Evolutionary conservation across 208 protist genomes (phyloP), one percentile per base, ranked within the genome.

Genomic region (Kentomonas sorsogonicus): DNA sequence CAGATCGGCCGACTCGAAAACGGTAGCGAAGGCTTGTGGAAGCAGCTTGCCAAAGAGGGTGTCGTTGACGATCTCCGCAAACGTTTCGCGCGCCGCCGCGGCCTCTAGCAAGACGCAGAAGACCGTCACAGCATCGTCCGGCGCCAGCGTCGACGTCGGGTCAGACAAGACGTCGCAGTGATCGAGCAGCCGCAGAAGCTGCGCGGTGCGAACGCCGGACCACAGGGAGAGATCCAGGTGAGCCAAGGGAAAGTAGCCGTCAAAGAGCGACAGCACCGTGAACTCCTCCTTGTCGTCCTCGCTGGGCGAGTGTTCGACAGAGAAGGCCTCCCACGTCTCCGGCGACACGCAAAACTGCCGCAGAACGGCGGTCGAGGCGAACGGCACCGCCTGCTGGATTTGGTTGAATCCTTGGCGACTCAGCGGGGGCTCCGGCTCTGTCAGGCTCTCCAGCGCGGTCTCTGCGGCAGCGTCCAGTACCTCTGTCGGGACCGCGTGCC

Each of bases 131-230:
- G 40, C 7, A 3, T 47, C 4, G 7, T 46, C 23, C 22, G 58
- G 53, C 34, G 74, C 47, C 30, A 70, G 43, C 18, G 36, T 54
- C 31, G 53, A 39, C 39, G 69, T 66, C n/a, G 72, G 48, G 0
- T 16, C 40, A 13, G 70, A 63, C 20, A 82, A 54, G 25, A 61
- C 73, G 53, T 85, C 72, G 53, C 76, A 61, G 53, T 52, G 53
- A 33, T 83, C 82, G 38, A 78, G 52, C 53, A 94, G 61, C n/a
- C 82, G 79, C 20, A 94, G 44, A 1, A 90, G 69, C 66, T 94
- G 88, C 0, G 72, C 83, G 0, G 82, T 90, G 46, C 88, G 84
- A 31, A 92, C 82, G 60, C 66, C 56, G 2, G 55, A 52, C 15
- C 76, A 62, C 53, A 94, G 27, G 3, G 74, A 67, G 0, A 86